Percentiles rank a stretch among this genome's conserved stretches.
Conservation (phyloP, 257 asterid species). For the Ocimum tenuiflorum region DNA sequence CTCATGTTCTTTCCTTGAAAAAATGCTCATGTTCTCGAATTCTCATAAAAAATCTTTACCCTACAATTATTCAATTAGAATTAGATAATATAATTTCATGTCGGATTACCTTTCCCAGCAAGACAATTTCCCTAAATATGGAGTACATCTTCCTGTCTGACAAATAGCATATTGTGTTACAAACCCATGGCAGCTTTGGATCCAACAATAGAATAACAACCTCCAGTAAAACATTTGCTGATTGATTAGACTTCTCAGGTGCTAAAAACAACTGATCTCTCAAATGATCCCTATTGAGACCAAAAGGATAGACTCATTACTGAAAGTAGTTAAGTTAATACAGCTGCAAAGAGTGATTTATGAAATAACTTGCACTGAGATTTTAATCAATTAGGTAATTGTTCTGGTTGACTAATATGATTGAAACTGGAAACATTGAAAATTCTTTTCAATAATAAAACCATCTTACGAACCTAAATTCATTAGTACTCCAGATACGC, state of each 20-base stretch:
- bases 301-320: constrained; percentile 21
- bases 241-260: constrained; percentile 40
- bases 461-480: neutral
- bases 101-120: constrained; percentile 55
- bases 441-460: neutral
- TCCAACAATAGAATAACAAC: constrained; percentile 53
- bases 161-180: constrained; percentile 60
- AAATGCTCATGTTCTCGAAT: too few species aligned
- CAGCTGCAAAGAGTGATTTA: constrained; percentile 10
- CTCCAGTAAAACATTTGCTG: constrained; percentile 57
- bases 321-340: constrained; percentile 1
- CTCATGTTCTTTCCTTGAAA: neutral
- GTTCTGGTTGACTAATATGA: constrained; percentile 8
- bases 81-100: constrained; percentile 9
- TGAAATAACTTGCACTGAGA: neutral
- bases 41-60: neutral
- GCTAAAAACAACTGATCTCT: constrained; percentile 49
- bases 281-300: constrained; percentile 46
- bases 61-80: neutral
- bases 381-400: constrained; percentile 3
- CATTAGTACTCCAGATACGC: constrained; percentile 6
- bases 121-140: constrained; percentile 66
- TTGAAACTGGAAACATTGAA: neutral
- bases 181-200: constrained; percentile 79
- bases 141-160: constrained; percentile 53